Percentiles rank a stretch among this genome's conserved stretches.
phyloP scores from a whole-genome alignment of 805 yeast genomes.

The Nakazawaea ishiwadae region DNA sequence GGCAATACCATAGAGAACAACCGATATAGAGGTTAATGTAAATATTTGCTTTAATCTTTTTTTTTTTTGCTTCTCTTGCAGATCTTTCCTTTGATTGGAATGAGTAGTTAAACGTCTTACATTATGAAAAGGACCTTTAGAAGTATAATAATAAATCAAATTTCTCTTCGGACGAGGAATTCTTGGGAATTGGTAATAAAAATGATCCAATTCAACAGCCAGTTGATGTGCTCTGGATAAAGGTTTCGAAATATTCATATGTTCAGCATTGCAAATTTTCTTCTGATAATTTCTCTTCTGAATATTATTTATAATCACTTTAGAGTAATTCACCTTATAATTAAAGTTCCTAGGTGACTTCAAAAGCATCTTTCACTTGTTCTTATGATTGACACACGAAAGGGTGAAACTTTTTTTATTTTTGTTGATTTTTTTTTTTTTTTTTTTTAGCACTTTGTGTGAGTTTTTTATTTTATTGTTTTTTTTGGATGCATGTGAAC shows the following conservation, averaged over 20 bases:
- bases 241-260: conserved; percentile 14
- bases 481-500: no score
- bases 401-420: no score
- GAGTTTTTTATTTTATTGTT: not conserved
- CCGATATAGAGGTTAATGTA: conserved; percentile 48
- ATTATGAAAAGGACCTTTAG: conserved; percentile 17
- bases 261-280: conserved; percentile 9
- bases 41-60: conserved; percentile 45
- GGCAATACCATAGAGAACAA: conserved; percentile 52
- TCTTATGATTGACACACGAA: no score
- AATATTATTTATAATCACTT: conserved; percentile 6
- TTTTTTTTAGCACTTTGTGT: not conserved
- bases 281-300: conserved; percentile 12
- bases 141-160: conserved; percentile 42
- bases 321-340: not conserved
- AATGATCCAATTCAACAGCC: conserved; percentile 13
- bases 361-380: conserved; percentile 9
- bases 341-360: not conserved
- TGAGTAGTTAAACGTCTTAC: conserved; percentile 24
- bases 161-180: conserved; percentile 56
- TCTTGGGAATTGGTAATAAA: conserved; percentile 41
- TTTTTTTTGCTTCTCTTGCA: conserved; percentile 19
- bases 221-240: conserved; percentile 10
- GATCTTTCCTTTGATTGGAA: conserved; percentile 14
- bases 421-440: not conserved